Conservation (phyloP, 495 filamentous ascomycete species). For the Neohortaea acidophila region DNA sequence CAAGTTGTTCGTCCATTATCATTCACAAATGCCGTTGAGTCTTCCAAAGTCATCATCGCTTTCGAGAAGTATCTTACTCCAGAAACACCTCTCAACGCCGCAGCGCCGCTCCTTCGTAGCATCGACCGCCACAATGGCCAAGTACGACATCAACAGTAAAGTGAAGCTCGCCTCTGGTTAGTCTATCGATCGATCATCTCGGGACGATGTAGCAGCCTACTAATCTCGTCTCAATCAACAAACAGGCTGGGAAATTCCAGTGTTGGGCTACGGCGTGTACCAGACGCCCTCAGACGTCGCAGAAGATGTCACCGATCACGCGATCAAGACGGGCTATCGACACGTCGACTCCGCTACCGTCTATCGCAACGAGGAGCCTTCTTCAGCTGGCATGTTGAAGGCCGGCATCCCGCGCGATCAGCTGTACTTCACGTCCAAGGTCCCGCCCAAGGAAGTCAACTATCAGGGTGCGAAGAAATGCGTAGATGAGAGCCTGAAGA, state of each 20-base stretch:
- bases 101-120: slow-evolving; percentile 2
- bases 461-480: slow-evolving; percentile 38
- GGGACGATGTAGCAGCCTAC: too few species aligned
- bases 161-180: slow-evolving; percentile 48
- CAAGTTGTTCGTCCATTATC: too few species aligned
- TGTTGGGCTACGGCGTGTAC: slow-evolving; percentile 57
- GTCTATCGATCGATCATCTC: too few species aligned
- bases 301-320: slow-evolving; percentile 43
- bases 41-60: too few species aligned
- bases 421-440: slow-evolving; percentile 62
- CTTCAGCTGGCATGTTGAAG: slow-evolving; percentile 44
- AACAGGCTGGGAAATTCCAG: slow-evolving; percentile 60
- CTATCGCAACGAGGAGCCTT: slow-evolving; percentile 56
- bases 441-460: slow-evolving; percentile 31
- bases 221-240: too few species aligned
- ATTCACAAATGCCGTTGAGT: too few species aligned
- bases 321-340: slow-evolving; percentile 55
- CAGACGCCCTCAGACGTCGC: slow-evolving; percentile 51
- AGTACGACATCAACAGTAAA: slow-evolving; percentile 45
- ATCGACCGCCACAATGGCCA: slow-evolving; percentile 33
- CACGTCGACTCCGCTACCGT: slow-evolving; percentile 61
- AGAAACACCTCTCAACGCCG: not conserved
- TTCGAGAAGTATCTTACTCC: too few species aligned
- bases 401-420: slow-evolving; percentile 44
- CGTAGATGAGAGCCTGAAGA: slow-evolving; percentile 36